phyloP scores from a whole-genome alignment of 2,329 filamentous ascomycete genomes.

The Penicillium rolfsii region DNA sequence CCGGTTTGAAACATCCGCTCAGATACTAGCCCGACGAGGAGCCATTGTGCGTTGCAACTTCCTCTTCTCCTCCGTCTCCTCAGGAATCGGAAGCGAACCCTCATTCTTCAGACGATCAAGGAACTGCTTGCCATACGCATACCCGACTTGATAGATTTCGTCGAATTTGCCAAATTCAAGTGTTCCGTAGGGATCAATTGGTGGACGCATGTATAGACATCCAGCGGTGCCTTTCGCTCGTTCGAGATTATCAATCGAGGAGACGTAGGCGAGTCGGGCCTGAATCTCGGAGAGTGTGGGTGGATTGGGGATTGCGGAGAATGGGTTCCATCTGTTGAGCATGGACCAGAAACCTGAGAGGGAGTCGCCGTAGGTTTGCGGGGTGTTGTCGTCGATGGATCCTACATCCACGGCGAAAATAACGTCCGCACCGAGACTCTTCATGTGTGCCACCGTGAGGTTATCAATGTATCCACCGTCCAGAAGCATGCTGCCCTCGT shows the following conservation, averaged over 20 bases:
- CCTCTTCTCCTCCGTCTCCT: conserved; percentile 77
- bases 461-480: conserved; percentile 98
- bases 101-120: conserved; percentile 75
- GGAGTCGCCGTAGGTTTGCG: conserved; percentile 90
- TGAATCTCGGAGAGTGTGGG: conserved; percentile 96
- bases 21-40: conserved; percentile 74
- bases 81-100: conserved; percentile 70
- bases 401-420: conserved; percentile 97
- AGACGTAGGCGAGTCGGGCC: conserved; percentile 90
- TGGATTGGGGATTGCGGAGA: conserved; percentile 84
- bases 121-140: conserved; percentile 81
- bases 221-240: conserved; percentile 87
- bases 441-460: conserved; percentile 96
- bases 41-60: conserved; percentile 77
- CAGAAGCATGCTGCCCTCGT: conserved; percentile 94
- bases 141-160: conserved; percentile 90
- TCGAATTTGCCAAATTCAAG: conserved; percentile 97
- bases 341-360: conserved; percentile 95
- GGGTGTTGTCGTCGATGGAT: conserved; percentile 85
- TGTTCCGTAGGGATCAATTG: conserved; percentile 90
- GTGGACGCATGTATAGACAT: conserved; percentile 94
- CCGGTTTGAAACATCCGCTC: background rate
- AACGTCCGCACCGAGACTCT: conserved; percentile 84
- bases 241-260: conserved; percentile 90
- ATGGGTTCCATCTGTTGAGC: conserved; percentile 95